Percentiles rank a stretch among this genome's conserved stretches.
Conservation (phyloP, 495 filamentous ascomycete genomes). For the Penicillium bovifimosum region DNA sequence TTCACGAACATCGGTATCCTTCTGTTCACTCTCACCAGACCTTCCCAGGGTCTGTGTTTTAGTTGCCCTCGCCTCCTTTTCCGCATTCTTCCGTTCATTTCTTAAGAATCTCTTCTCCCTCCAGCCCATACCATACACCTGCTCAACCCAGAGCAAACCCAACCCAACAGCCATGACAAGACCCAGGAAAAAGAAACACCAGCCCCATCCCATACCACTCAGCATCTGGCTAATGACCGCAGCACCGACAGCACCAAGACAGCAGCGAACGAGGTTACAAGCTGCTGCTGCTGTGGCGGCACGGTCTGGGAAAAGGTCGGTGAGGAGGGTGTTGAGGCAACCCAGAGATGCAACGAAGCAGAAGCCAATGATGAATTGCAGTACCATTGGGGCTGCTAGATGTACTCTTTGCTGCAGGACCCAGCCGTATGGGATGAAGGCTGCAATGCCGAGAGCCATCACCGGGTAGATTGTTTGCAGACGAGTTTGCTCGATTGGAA, state of each 20-base stretch:
- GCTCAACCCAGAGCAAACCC: slow-evolving; percentile 23
- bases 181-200: slow-evolving; percentile 51
- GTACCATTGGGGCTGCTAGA: slow-evolving; percentile 46
- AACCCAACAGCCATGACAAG: slow-evolving; percentile 32
- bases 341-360: slow-evolving; percentile 48
- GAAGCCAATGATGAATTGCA: slow-evolving; percentile 52
- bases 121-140: slow-evolving; percentile 37
- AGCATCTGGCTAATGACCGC: slow-evolving; percentile 58
- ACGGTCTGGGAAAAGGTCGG: slow-evolving; percentile 55
- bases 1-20: not conserved
- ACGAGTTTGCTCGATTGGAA: slow-evolving; percentile 56
- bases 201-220: slow-evolving; percentile 53
- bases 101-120: slow-evolving; percentile 29
- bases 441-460: slow-evolving; percentile 33
- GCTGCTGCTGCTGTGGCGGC: slow-evolving; percentile 59
- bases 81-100: slow-evolving; percentile 10
- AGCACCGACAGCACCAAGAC: slow-evolving; percentile 56
- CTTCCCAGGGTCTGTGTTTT: not conserved
- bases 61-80: slow-evolving; percentile 1
- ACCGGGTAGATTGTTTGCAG: slow-evolving; percentile 45
- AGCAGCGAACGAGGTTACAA: slow-evolving; percentile 60
- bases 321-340: slow-evolving; percentile 39
- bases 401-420: slow-evolving; percentile 41
- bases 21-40: not conserved
- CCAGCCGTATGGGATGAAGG: slow-evolving; percentile 54